Percentiles rank a stretch among this genome's conserved stretches.
Conservation (phyloP, 164 flowering plant genomes). For the Protea cynaroides region DNA sequence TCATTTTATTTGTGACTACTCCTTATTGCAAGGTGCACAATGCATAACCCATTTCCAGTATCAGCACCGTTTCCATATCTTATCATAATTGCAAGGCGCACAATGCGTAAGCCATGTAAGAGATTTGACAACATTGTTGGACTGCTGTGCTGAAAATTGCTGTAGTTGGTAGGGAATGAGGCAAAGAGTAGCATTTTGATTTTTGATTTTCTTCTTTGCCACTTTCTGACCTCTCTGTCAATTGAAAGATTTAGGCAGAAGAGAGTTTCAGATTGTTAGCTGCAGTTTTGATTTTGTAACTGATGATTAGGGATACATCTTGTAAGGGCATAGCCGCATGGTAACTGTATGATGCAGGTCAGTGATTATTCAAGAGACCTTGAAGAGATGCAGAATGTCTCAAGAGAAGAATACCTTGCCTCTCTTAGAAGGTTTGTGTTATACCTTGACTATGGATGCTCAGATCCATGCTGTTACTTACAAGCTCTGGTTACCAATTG, state of each 20-base stretch:
- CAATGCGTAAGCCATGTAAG: not conserved
- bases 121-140: not conserved
- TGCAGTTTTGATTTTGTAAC: conserved; percentile 3
- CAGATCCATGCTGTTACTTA: conserved; percentile 15
- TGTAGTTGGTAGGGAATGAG: not conserved
- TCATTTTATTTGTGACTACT: no score
- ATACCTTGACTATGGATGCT: conserved; percentile 1
- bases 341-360: conserved; percentile 48
- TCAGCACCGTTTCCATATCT: no score
- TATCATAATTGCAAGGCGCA: not conserved
- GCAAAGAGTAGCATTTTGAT: not conserved
- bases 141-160: not conserved
- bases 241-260: not conserved
- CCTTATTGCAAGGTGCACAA: no score
- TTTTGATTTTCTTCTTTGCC: not conserved
- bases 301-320: not conserved
- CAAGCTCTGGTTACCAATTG: conserved; percentile 15
- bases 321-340: not conserved
- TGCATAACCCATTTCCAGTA: no score
- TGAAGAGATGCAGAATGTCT: conserved; percentile 91
- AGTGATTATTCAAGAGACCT: conserved; percentile 94
- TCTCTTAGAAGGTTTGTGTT: conserved; percentile 75
- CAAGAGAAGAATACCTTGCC: conserved; percentile 96
- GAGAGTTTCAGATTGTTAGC: no score
- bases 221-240: not conserved